phyloP scores from a whole-genome alignment of 495 filamentous ascomycete species.

The Amorphotheca resinae region DNA sequence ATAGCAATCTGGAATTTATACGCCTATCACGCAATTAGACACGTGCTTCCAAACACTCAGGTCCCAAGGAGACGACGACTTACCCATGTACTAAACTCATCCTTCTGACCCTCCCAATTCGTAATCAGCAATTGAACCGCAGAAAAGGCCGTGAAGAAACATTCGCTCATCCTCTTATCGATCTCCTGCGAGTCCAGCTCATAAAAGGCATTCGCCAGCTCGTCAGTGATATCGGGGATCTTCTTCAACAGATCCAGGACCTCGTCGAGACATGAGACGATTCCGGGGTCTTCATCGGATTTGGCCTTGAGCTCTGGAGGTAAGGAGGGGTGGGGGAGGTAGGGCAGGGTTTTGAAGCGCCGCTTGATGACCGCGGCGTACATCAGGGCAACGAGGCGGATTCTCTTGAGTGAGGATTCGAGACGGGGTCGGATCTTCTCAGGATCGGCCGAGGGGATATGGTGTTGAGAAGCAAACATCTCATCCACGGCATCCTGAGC shows the following conservation, averaged over 20 bases:
- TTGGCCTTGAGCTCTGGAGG: conserved; percentile 2
- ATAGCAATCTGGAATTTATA: conserved; percentile 16
- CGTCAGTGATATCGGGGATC: conserved; percentile 34
- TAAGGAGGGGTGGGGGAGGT: conserved; percentile 20
- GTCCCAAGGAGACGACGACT: conserved; percentile 1
- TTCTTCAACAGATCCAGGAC: conserved; percentile 26
- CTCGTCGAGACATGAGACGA: conserved; percentile 22
- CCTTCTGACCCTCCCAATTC: conserved; percentile 19
- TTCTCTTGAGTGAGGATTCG: conserved; percentile 39
- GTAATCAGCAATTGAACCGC: conserved; percentile 13
- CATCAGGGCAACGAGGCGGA: conserved; percentile 44
- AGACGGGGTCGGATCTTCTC: conserved; percentile 42
- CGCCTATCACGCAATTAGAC: conserved; percentile 6
- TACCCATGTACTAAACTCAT: conserved; percentile 23
- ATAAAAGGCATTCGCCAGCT: conserved; percentile 35
- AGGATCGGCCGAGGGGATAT: conserved; percentile 41
- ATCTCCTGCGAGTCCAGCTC: conserved; percentile 20
- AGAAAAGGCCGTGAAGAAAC: conserved; percentile 14
- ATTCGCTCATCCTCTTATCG: conserved; percentile 19
- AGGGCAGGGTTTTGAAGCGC: conserved; percentile 38
- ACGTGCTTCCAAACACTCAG: not conserved
- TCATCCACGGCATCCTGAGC: conserved; percentile 39
- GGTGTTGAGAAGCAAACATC: conserved; percentile 40
- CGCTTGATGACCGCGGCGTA: conserved; percentile 50
- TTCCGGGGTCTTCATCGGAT: conserved; percentile 5